A percentile compares a stretch with the other conserved stretches of the same genome.
phyloP scores from a whole-genome alignment of 345 rosid species.

The Schrenkiella parvula region DNA sequence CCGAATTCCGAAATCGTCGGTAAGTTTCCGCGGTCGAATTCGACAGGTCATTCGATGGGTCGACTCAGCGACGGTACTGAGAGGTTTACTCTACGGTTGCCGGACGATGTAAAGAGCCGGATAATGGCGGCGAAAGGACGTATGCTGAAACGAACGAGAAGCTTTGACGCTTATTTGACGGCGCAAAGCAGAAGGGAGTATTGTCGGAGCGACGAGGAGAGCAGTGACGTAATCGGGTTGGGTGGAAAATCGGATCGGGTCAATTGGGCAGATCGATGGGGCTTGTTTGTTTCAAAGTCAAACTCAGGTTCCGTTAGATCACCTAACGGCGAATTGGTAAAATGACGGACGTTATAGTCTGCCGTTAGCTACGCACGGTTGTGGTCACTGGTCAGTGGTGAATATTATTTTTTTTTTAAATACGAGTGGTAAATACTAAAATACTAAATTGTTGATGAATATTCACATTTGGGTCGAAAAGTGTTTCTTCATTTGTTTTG shows the following conservation, averaged over 20 bases:
- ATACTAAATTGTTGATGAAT: not conserved
- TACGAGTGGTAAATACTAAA: not conserved
- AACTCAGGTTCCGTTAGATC: constrained; percentile 14
- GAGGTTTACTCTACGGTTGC: constrained; percentile 46
- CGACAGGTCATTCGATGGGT: constrained; percentile 54
- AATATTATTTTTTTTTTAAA: not conserved
- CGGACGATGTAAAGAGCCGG: constrained; percentile 42
- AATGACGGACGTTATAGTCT: constrained; percentile 13
- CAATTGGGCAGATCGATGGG: constrained; percentile 27
- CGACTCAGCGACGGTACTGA: constrained; percentile 30
- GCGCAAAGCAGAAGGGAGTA: constrained; percentile 7
- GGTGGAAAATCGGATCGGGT: constrained; percentile 3
- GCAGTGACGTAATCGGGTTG: constrained; percentile 6
- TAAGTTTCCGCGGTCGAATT: constrained; percentile 47
- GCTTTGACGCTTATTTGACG: constrained; percentile 31
- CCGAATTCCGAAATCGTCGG: constrained; percentile 16
- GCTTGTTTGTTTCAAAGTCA: constrained; percentile 27
- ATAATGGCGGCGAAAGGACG: constrained; percentile 28
- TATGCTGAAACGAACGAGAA: constrained; percentile 41
- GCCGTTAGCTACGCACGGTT: not conserved
- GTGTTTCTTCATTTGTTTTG: not conserved
- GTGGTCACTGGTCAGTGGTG: not conserved
- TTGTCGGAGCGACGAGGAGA: constrained; percentile 1
- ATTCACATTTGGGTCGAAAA: not conserved
- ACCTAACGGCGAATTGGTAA: constrained; percentile 16